Conservation (phyloP, 2,329 filamentous ascomycete species). For the Cercospora citrullina region DNA sequence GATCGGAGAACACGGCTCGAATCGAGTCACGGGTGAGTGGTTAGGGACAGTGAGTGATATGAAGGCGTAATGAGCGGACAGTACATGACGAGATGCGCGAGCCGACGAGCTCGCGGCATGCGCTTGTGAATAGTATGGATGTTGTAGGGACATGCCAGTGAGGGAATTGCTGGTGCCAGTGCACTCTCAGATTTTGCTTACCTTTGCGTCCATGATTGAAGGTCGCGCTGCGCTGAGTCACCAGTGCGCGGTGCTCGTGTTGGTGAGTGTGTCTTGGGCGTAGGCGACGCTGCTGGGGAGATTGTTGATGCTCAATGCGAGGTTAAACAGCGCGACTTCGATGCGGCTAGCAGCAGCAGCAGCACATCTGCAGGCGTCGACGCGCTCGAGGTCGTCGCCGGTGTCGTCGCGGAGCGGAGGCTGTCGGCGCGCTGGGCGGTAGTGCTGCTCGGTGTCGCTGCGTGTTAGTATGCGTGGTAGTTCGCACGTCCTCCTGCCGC, state of each 20-base stretch:
- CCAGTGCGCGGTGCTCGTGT: conserved; percentile 3
- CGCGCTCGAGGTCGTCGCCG: conserved; percentile 2
- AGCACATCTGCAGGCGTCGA: neutral
- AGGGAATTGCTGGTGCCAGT: neutral
- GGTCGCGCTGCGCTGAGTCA: neutral
- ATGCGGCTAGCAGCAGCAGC: conserved; percentile 1
- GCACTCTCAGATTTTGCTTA: conserved; percentile 20
- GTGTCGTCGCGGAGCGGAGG: neutral
- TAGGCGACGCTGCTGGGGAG: neutral
- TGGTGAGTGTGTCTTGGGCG: neutral
- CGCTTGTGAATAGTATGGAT: conserved; percentile 9
- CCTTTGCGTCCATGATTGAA: conserved; percentile 34
- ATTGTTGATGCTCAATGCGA: conserved; percentile 2
- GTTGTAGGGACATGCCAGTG: neutral
- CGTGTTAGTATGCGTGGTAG: conserved; percentile 3
- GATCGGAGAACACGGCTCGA: conserved; percentile 15
- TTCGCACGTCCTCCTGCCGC: conserved; percentile 2
- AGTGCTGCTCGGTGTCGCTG: conserved; percentile 2
- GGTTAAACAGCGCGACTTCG: conserved; percentile 11
- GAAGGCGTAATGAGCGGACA: conserved; percentile 10
- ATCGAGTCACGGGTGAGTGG: neutral
- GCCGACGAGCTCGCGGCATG: neutral
- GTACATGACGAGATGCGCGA: neutral
- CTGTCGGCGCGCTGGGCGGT: conserved; percentile 9
- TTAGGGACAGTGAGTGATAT: neutral